Conservation (phyloP, 2,329 filamentous ascomycete species). For the Colletotrichum tropicicola region DNA sequence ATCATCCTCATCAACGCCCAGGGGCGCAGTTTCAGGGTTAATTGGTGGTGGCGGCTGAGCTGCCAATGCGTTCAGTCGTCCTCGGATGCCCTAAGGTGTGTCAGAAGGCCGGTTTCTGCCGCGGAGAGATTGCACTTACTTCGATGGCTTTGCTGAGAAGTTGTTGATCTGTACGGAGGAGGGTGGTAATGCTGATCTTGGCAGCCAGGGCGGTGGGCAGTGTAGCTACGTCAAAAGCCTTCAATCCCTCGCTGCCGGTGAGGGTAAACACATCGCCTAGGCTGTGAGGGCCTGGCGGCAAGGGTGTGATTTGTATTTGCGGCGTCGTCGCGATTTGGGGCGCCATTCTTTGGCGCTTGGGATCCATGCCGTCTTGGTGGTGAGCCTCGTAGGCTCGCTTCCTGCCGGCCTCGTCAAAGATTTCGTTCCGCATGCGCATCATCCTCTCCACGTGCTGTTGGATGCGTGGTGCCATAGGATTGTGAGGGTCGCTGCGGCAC, state of each 20-base stretch:
- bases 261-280: conserved; percentile 88
- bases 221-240: conserved; percentile 83
- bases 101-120: conserved; percentile 31
- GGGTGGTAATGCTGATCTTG: conserved; percentile 81
- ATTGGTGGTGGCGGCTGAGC: conserved; percentile 54
- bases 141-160: conserved; percentile 78
- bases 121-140: conserved; percentile 52
- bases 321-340: conserved; percentile 32
- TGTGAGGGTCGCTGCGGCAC: conserved; percentile 75
- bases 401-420: conserved; percentile 79
- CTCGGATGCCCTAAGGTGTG: conserved; percentile 56
- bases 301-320: conserved; percentile 69
- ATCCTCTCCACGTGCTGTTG: conserved; percentile 88
- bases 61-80: conserved; percentile 56
- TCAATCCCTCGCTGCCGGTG: conserved; percentile 77
- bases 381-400: conserved; percentile 81
- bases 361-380: conserved; percentile 76
- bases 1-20: conserved; percentile 80
- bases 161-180: conserved; percentile 75
- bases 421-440: conserved; percentile 79
- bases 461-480: conserved; percentile 79
- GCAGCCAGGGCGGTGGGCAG: conserved; percentile 80
- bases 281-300: conserved; percentile 79
- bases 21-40: conserved; percentile 66
- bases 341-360: conserved; percentile 81